Conservation (phyloP, 2,329 filamentous ascomycete genomes). For the Ophiocordyceps camponoti-saundersi region DNA sequence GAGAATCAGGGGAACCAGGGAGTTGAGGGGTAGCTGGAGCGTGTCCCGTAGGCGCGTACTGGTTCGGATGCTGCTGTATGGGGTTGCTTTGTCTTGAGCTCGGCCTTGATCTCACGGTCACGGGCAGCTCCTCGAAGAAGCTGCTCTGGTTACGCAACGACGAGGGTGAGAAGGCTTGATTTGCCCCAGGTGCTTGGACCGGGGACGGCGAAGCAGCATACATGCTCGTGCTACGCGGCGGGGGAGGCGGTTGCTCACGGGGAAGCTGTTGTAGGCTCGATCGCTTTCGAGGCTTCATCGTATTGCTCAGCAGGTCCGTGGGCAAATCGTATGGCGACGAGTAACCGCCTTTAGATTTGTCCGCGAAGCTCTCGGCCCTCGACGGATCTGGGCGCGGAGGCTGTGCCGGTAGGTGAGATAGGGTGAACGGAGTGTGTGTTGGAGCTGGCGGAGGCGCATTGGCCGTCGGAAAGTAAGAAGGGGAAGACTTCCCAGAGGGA, state of each 20-base stretch:
- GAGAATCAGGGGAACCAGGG: slow-evolving; percentile 4
- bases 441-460: slow-evolving; percentile 3
- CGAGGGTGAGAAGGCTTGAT: slow-evolving; percentile 17
- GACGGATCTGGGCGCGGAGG: slow-evolving; percentile 25
- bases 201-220: slow-evolving; percentile 10
- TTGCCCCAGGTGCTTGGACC: slow-evolving; percentile 12
- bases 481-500: slow-evolving; percentile 5
- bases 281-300: slow-evolving; percentile 51
- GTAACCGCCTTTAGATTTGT: slow-evolving; percentile 84
- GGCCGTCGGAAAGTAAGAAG: slow-evolving; percentile 8
- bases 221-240: slow-evolving; percentile 44
- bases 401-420: slow-evolving; percentile 19
- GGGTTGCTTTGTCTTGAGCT: slow-evolving; percentile 34
- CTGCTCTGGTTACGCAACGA: slow-evolving; percentile 27
- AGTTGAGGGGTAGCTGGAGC: slow-evolving; percentile 9
- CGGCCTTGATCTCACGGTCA: slow-evolving; percentile 43
- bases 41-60: slow-evolving; percentile 2
- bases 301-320: slow-evolving; percentile 47
- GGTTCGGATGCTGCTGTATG: slow-evolving; percentile 20
- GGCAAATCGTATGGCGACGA: slow-evolving; percentile 89
- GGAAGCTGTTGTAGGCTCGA: slow-evolving; percentile 38
- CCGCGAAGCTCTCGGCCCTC: slow-evolving; percentile 68
- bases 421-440: slow-evolving; percentile 10
- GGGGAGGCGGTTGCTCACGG: slow-evolving; percentile 29
- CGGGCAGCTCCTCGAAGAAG: slow-evolving; percentile 67